Evolutionary conservation across 805 yeast genomes (phyloP), one percentile per base, ranked within the genome.

Genomic region (Metschnikowia koreensis): DNA sequence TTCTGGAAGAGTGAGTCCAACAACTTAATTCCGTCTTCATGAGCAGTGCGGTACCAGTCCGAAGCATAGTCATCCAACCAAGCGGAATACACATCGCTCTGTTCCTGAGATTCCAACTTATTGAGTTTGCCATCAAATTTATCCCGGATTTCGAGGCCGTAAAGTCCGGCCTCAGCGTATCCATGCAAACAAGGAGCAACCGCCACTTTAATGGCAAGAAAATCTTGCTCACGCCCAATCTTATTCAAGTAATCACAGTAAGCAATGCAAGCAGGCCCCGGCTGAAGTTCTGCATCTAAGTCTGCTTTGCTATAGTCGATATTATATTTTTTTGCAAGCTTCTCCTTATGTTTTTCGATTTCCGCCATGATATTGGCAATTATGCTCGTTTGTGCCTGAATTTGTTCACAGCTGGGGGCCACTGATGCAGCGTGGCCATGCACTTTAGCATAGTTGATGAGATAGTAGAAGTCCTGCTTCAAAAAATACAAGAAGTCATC

Each of bases 131-230:
- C 53, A 16, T 41, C 49, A 22, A 45, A 43, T 11, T 47, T 13
- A 16, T 46, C 31, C 41, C 72, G 50, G 5, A 66, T 49, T 2
- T 50, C 41, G 8, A 45, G 41, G 0, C 74, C 80, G 57, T 53
- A 68, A 2, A 52, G 40, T 0, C 81, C 80, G 1, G 91, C 90
- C 44, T 79, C 74, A 36, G 79, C 79, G 63, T 86, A 86, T 1
- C 96, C 96, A 63, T 83, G 78, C 45, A 87, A 67, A 65, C 96
- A 88, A 0, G 96, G 94, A 7, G 89, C 80, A 48, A 87, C 66
- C 0, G 93, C 88, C 7, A 84, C 78, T 52, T 82, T 81, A 47
- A 86, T 77, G 43, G 83, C 87, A 31, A 84, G 64, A 80, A 84
- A 84, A 62, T 84, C 84, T 29, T 76, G 75, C 39, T 68, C 69